Conservation (phyloP, 176 grass and related monocot genomes). For the Rhynchospora pubera region DNA sequence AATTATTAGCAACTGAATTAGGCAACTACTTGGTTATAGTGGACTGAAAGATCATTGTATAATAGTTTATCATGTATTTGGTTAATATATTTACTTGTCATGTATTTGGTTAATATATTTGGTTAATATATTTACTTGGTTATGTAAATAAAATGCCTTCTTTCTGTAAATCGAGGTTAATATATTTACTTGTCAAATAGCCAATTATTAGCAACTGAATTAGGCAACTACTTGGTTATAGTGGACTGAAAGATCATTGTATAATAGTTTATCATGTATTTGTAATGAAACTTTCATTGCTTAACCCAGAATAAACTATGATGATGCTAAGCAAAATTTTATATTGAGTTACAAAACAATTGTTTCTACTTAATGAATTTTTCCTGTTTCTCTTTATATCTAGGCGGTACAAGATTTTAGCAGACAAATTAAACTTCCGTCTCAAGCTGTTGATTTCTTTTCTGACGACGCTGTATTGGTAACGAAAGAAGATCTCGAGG, state of each 20-base stretch:
- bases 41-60: neutral
- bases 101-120: too few relatives aligned
- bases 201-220: neutral
- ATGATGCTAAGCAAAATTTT: neutral
- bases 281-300: neutral
- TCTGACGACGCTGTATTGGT: constrained; percentile 24
- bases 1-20: neutral
- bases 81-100: too few relatives aligned
- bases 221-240: neutral
- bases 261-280: neutral
- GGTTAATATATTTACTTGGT: too few relatives aligned
- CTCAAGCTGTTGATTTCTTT: constrained; percentile 15
- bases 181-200: neutral
- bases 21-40: neutral
- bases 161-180: neutral
- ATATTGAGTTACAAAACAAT: neutral
- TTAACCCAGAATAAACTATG: neutral
- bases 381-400: constrained; percentile 15
- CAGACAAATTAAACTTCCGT: constrained; percentile 17
- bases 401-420: constrained; percentile 79
- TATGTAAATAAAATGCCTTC: too few relatives aligned
- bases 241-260: neutral
- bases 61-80: neutral
- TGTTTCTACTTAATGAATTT: neutral
- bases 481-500: constrained; percentile 54